These are phyloP conservation scores for Kwoniella dendrophila DNA, from an alignment of 768 basidiomycete genomes.

Conservation along the genomic window DNA sequence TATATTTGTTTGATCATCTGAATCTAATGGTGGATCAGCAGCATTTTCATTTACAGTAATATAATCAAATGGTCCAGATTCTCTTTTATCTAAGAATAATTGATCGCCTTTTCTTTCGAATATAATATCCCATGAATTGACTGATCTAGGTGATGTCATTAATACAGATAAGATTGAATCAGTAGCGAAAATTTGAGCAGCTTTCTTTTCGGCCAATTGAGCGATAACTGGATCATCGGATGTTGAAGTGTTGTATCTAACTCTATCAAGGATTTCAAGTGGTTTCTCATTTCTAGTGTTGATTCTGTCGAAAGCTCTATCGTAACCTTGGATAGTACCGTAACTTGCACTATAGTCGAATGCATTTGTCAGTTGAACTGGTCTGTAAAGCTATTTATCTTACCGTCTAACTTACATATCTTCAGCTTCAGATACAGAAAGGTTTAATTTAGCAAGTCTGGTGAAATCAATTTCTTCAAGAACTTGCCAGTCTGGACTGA, in stretches of 20 bases:
- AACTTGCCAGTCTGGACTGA: slow-evolving; percentile 90
- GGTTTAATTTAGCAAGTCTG: slow-evolving; percentile 81
- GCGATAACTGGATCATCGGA: slow-evolving; percentile 97
- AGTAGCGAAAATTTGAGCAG: slow-evolving; percentile 83
- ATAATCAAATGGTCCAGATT: slow-evolving; percentile 89
- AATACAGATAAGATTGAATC: slow-evolving; percentile 92
- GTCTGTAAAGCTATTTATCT: not conserved
- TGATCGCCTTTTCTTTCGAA: slow-evolving; percentile 89
- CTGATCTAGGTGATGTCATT: slow-evolving; percentile 93
- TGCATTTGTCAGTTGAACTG: not conserved
- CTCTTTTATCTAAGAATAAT: slow-evolving; percentile 93
- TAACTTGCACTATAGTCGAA: slow-evolving; percentile 59
- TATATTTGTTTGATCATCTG: slow-evolving; percentile 72
- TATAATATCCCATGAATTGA: slow-evolving; percentile 98
- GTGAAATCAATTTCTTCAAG: slow-evolving; percentile 97
- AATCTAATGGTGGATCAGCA: slow-evolving; percentile 76
- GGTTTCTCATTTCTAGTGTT: slow-evolving; percentile 90
- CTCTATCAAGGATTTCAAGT: slow-evolving; percentile 87
- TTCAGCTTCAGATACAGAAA: slow-evolving; percentile 92
- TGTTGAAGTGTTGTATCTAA: slow-evolving; percentile 96
- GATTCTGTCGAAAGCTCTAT: slow-evolving; percentile 91
- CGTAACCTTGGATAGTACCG: slow-evolving; percentile 88
- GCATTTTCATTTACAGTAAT: slow-evolving; percentile 99
- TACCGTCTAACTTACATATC: slow-evolving; percentile 70
- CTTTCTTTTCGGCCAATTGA: slow-evolving; percentile 77